Evolutionary conservation across 2,329 filamentous ascomycete genomes (phyloP).

Genomic region (Tolypocladium album): DNA sequence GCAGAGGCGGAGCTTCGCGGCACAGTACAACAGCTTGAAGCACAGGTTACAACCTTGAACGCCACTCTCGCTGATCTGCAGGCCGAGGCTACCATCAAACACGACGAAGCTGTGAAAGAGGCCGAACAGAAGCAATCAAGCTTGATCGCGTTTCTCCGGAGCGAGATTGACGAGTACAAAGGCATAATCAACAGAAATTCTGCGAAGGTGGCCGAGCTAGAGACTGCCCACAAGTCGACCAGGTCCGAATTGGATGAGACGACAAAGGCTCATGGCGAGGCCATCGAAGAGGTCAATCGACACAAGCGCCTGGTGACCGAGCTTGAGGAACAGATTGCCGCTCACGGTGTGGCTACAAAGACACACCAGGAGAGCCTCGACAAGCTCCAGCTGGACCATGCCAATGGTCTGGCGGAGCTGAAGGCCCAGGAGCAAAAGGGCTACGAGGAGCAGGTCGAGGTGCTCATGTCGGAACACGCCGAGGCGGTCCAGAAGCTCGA

Average conservation of each 20-base stretch:
- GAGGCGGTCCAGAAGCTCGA: conserved; percentile 46
- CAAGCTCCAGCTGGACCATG: conserved; percentile 37
- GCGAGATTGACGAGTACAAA: conserved; percentile 75
- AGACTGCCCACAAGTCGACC: conserved; percentile 57
- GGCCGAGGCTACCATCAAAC: conserved; percentile 24
- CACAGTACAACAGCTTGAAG: conserved; percentile 65
- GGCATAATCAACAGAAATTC: conserved; percentile 58
- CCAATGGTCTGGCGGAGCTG: conserved; percentile 37
- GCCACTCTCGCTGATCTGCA: conserved; percentile 35
- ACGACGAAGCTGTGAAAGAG: conserved; percentile 32
- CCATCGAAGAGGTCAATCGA: conserved; percentile 29
- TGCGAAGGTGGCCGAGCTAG: conserved; percentile 60
- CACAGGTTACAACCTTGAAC: conserved; percentile 41
- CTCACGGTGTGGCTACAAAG: conserved; percentile 48
- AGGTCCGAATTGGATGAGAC: conserved; percentile 59
- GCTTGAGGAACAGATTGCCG: conserved; percentile 47
- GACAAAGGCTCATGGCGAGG: conserved; percentile 45
- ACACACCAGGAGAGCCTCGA: conserved; percentile 40
- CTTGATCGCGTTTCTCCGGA: conserved; percentile 51
- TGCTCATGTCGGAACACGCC: conserved; percentile 51
- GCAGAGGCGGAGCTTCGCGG: conserved; percentile 63
- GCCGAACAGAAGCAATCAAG: conserved; percentile 45
- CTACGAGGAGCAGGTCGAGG: conserved; percentile 45
- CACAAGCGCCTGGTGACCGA: conserved; percentile 37
- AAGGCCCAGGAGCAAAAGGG: conserved; percentile 39